Evolutionary conservation across 2,329 filamentous ascomycete species (phyloP).

Genomic region (Monosporascus ibericus): DNA sequence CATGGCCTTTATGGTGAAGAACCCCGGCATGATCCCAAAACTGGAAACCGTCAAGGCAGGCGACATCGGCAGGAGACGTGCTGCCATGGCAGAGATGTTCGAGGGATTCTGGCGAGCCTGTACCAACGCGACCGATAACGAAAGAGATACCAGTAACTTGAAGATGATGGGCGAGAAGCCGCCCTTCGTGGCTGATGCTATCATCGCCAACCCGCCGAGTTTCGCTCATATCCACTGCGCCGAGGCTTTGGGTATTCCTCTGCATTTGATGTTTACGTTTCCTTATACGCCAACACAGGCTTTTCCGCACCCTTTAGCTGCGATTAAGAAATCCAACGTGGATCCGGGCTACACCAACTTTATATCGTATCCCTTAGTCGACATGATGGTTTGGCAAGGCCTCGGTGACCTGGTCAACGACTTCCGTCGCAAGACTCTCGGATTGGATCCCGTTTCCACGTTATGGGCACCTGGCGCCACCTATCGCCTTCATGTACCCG

Average conservation of each 20-base stretch:
- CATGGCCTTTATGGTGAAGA: constrained; percentile 88
- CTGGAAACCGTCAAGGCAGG: constrained; percentile 67
- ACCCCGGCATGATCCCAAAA: constrained; percentile 70
- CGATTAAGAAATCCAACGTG: constrained; percentile 66
- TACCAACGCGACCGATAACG: constrained; percentile 66
- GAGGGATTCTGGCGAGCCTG: constrained; percentile 77
- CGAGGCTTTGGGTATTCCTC: constrained; percentile 68
- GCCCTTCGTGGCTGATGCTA: constrained; percentile 67
- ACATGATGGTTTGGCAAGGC: constrained; percentile 89
- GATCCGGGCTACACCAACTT: constrained; percentile 72
- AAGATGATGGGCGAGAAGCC: constrained; percentile 59
- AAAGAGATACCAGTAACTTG: constrained; percentile 52
- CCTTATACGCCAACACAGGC: constrained; percentile 70
- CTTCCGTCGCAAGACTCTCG: constrained; percentile 63
- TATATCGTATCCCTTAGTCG: constrained; percentile 73
- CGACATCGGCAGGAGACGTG: constrained; percentile 61
- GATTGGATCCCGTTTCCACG: constrained; percentile 67
- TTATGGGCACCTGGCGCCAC: constrained; percentile 71
- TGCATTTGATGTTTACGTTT: constrained; percentile 87
- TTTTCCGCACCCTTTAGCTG: constrained; percentile 73
- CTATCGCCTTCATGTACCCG: constrained; percentile 68
- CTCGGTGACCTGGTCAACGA: constrained; percentile 72
- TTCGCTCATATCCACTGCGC: constrained; percentile 77
- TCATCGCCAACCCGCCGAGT: constrained; percentile 76
- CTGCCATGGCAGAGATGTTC: constrained; percentile 76